Evolutionary conservation across 495 filamentous ascomycete species (phyloP).

Genomic region (Aspergillus funiculosus): DNA sequence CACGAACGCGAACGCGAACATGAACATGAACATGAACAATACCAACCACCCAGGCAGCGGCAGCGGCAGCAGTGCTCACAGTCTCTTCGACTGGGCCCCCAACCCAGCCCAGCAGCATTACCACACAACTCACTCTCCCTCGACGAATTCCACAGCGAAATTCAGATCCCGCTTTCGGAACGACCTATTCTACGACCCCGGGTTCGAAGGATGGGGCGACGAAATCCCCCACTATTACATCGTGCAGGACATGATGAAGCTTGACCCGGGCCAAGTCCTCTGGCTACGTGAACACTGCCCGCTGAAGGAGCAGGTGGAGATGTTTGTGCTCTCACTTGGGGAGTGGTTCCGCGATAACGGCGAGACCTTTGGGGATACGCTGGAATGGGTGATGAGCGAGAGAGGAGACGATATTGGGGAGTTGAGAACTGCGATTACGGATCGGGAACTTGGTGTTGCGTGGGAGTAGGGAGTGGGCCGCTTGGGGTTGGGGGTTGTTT

Average conservation of each 20-base stretch:
- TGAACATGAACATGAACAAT: too few species aligned
- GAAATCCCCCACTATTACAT: slow-evolving; percentile 59
- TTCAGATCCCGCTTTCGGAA: slow-evolving; percentile 28
- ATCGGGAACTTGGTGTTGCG: slow-evolving; percentile 29
- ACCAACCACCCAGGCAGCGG: too few species aligned
- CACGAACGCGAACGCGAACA: too few species aligned
- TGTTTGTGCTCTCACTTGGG: slow-evolving; percentile 44
- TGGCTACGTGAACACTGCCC: slow-evolving; percentile 50
- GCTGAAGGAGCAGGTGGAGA: slow-evolving; percentile 50
- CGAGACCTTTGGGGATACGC: slow-evolving; percentile 51
- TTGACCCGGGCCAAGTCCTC: slow-evolving; percentile 53
- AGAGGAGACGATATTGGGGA: slow-evolving; percentile 35
- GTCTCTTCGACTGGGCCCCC: slow-evolving; percentile 7
- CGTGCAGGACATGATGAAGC: slow-evolving; percentile 61
- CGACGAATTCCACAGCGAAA: slow-evolving; percentile 26
- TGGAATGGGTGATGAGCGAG: slow-evolving; percentile 41
- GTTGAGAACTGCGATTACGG: slow-evolving; percentile 25
- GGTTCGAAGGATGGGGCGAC: slow-evolving; percentile 53
- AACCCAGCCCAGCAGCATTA: slow-evolving; percentile 21
- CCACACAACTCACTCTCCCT: slow-evolving; percentile 19
- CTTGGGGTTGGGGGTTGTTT: background rate
- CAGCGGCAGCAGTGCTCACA: slow-evolving; percentile 2
- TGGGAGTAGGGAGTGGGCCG: slow-evolving; percentile 5
- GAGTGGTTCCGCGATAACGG: slow-evolving; percentile 63
- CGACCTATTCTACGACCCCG: slow-evolving; percentile 36